Conservation (phyloP, 768 basidiomycete species). For the Agrocybe chaxingu region DNA sequence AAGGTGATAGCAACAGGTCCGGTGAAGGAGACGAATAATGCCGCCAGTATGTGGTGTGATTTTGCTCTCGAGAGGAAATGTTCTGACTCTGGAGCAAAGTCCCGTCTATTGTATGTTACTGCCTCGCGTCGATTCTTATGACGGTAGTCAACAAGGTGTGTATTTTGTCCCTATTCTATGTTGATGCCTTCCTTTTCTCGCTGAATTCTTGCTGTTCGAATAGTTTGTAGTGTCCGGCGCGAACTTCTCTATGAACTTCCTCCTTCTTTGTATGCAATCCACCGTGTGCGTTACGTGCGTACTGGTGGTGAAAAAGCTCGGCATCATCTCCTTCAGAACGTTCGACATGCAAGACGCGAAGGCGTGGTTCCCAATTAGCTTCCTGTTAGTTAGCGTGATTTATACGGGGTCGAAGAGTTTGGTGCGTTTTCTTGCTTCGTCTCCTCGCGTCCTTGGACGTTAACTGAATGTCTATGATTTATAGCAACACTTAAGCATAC, state of each 20-base stretch:
- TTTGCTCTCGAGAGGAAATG: neutral
- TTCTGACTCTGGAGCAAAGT: slow-evolving; percentile 36
- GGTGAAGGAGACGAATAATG: slow-evolving; percentile 22
- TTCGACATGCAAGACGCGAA: slow-evolving; percentile 85
- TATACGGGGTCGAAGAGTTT: slow-evolving; percentile 98
- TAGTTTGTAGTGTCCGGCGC: slow-evolving; percentile 94
- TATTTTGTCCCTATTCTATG: neutral
- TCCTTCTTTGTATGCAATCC: slow-evolving; percentile 89
- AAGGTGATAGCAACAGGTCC: slow-evolving; percentile 34
- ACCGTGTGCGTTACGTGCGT: slow-evolving; percentile 85
- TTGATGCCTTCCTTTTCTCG: neutral
- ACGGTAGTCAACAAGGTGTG: slow-evolving; percentile 93
- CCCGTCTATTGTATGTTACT: slow-evolving; percentile 84
- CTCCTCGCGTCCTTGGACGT: neutral
- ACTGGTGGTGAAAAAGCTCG: slow-evolving; percentile 61
- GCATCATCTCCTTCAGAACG: slow-evolving; percentile 80
- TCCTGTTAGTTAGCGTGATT: slow-evolving; percentile 88
- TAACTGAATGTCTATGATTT: neutral
- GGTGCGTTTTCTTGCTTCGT: slow-evolving; percentile 47
- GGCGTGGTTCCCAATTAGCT: slow-evolving; percentile 93
- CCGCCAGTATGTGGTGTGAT: slow-evolving; percentile 20
- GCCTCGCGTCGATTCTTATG: slow-evolving; percentile 92
- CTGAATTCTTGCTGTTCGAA: neutral
- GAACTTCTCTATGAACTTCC: slow-evolving; percentile 95
- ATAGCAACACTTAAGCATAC: slow-evolving; percentile 96